A percentile compares a stretch with the other conserved stretches of the same genome.
Conservation (phyloP, 2,329 filamentous ascomycete genomes). For the Phialophora tarda region DNA sequence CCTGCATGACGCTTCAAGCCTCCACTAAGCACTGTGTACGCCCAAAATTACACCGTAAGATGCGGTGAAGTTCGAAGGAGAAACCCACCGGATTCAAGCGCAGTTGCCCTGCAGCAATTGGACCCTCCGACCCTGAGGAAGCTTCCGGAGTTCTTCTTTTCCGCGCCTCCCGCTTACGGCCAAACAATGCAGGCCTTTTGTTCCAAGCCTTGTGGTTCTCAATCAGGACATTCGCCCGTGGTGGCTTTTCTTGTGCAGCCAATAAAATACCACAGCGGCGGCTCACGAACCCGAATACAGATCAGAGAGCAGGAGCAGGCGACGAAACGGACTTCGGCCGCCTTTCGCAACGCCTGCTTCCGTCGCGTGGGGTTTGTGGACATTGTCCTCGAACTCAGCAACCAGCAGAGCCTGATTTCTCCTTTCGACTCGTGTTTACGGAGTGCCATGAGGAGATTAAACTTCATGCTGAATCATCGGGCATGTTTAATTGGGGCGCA, state of each 20-base stretch:
- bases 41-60: neutral
- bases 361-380: neutral
- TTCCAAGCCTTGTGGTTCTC: conserved; percentile 7
- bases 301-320: neutral
- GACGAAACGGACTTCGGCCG: conserved; percentile 3
- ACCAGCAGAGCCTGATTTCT: neutral
- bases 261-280: neutral
- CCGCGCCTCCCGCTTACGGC: conserved; percentile 14
- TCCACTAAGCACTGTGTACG: neutral
- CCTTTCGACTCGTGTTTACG: neutral
- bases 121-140: conserved; percentile 2
- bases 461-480: neutral
- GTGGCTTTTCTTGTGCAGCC: conserved; percentile 5
- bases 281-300: neutral
- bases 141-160: conserved; percentile 17
- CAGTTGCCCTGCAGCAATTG: conserved; percentile 4
- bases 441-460: neutral
- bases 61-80: neutral
- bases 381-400: neutral
- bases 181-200: neutral
- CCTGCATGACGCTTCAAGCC: neutral
- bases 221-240: conserved; percentile 12
- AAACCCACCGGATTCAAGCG: neutral
- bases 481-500: neutral
- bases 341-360: neutral